Conservation (phyloP, 345 rosid genomes). For the Reutealis trisperma region DNA sequence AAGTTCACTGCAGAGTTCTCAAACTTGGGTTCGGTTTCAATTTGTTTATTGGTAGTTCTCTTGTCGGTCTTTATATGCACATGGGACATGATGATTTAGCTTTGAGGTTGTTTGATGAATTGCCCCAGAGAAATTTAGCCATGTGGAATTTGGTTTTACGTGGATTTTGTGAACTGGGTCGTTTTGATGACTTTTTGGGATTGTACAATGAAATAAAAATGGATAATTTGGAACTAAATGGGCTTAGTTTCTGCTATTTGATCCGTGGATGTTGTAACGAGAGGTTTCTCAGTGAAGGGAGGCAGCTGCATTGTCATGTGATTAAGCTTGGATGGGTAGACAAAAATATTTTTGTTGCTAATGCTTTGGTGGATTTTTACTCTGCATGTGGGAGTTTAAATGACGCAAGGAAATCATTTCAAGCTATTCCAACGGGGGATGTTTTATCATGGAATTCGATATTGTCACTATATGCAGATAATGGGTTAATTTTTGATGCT, state of each 20-base stretch:
- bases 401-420: conserved; percentile 54
- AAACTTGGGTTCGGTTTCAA: conserved; percentile 56
- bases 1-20: conserved; percentile 69
- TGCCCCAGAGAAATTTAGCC: conserved; percentile 62
- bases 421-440: conserved; percentile 44
- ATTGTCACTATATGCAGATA: conserved; percentile 46
- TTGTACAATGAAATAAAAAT: conserved; percentile 44
- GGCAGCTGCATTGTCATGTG: conserved; percentile 62
- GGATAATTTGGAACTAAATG: conserved; percentile 54
- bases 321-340: conserved; percentile 57
- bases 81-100: conserved; percentile 49
- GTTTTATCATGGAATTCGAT: conserved; percentile 85
- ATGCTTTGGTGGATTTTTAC: conserved; percentile 72
- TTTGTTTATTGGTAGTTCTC: conserved; percentile 55
- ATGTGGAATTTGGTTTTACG: conserved; percentile 59
- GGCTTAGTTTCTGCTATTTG: conserved; percentile 70
- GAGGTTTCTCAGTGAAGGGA: conserved; percentile 57
- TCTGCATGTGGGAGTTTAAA: conserved; percentile 54
- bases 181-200: conserved; percentile 37
- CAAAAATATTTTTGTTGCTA: conserved; percentile 56
- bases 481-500: conserved; percentile 48
- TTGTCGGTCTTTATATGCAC: conserved; percentile 54
- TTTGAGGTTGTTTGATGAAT: conserved; percentile 55
- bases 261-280: conserved; percentile 53
- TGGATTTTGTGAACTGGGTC: conserved; percentile 47